Evolutionary conservation across 2,329 filamentous ascomycete species (phyloP).

Genomic region (Xylariaceae sp.): DNA sequence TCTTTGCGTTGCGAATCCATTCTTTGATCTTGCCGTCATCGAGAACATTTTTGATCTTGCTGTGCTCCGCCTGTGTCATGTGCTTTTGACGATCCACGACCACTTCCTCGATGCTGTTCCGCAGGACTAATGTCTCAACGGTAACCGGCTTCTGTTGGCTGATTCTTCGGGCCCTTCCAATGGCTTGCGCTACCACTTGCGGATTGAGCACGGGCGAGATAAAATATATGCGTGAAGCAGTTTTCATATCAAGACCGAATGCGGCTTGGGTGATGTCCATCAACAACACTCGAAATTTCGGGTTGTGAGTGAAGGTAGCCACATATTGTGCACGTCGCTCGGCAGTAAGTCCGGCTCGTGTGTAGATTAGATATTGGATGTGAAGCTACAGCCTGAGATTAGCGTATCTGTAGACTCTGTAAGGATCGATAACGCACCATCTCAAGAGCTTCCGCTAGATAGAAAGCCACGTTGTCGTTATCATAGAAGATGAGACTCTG

Average conservation of each 20-base stretch:
- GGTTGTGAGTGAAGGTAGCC: conserved; percentile 68
- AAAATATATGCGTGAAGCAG: conserved; percentile 83
- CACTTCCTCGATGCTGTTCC: conserved; percentile 77
- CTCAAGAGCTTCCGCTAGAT: conserved; percentile 78
- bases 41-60: conserved; percentile 51
- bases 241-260: conserved; percentile 79
- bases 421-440: conserved; percentile 42
- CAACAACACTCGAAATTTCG: conserved; percentile 68
- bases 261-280: conserved; percentile 92
- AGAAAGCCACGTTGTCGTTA: conserved; percentile 79
- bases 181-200: conserved; percentile 81
- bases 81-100: conserved; percentile 69
- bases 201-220: conserved; percentile 84
- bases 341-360: conserved; percentile 54
- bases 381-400: conserved; percentile 40
- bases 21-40: conserved; percentile 56
- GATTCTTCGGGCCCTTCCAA: conserved; percentile 84
- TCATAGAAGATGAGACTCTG: conserved; percentile 95
- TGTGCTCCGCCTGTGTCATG: conserved; percentile 68
- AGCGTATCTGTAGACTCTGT: not conserved
- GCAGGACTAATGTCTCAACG: conserved; percentile 81
- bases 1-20: conserved; percentile 53
- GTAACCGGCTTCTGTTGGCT: conserved; percentile 75
- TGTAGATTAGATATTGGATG: conserved; percentile 63
- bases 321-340: conserved; percentile 70